Evolutionary conservation across 768 basidiomycete species (phyloP).

Genomic region (Russula lepida): DNA sequence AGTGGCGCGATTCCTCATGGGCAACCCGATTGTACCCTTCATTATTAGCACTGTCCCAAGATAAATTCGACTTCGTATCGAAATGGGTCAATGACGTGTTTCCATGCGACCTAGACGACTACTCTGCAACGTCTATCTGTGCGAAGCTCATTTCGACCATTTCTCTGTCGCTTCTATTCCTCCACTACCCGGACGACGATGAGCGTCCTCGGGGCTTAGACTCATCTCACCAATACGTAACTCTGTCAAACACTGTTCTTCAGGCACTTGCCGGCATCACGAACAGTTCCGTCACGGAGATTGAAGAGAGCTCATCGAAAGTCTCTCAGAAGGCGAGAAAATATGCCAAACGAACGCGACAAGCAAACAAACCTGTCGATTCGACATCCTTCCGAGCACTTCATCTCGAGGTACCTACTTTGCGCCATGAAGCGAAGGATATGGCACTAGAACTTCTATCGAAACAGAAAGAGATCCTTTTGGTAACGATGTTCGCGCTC

Average conservation of each 20-base stretch:
- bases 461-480: constrained; percentile 25
- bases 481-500: constrained; percentile 18
- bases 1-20: neutral
- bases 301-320: constrained; percentile 5
- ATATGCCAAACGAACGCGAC: constrained; percentile 21
- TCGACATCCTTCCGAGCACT: constrained; percentile 27
- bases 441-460: constrained; percentile 20
- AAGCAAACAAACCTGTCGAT: constrained; percentile 22
- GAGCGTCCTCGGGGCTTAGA: neutral
- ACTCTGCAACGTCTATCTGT: neutral
- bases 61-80: constrained; percentile 2
- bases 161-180: constrained; percentile 7
- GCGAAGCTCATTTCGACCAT: constrained; percentile 2
- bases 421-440: constrained; percentile 19
- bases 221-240: constrained; percentile 4
- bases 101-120: neutral
- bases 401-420: constrained; percentile 24
- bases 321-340: constrained; percentile 28
- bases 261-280: neutral
- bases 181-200: neutral
- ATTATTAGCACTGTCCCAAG: constrained; percentile 4
- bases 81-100: constrained; percentile 10
- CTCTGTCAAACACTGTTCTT: neutral
- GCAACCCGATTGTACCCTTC: neutral
- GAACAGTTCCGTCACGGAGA: neutral